Evolutionary conservation across 1,284 basidiomycete genomes (phyloP), one percentile per base, ranked within the genome.

Genomic region (Laetiporus sulphureus): DNA sequence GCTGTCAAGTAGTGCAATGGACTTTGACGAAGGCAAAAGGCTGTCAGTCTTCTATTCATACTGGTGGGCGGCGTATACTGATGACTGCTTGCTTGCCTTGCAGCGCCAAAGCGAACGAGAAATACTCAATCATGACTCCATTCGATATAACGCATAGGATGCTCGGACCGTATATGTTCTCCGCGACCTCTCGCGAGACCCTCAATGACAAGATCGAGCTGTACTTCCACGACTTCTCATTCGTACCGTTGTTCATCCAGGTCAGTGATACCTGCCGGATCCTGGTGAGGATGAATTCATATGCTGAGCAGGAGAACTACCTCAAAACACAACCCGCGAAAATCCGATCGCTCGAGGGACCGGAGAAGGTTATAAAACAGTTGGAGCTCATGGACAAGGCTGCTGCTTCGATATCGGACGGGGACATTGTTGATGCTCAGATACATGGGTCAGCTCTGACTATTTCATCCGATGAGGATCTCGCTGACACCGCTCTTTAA

Each of bases 141-240:
- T 96, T 94, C 64, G 87, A 87, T 45, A 78, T 96, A 40, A 87
- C 84, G 18, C 75, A 80, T 47, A 91, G 90, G 62, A 74, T 99
- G 41, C 74, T 92, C 4, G 88, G 90, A 5, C 93, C 94, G 3
- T 91, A 95, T 55, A 71, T 92, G 49, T 99, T 95, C 64, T 86
- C 88, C 3, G 60, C 75, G 13, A 95, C 87, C 0, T 79, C 83
- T 36, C 76, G 83, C 38, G 83, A 93, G 60, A 84, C 86, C 0
- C 68, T 99, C 6, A 80, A 77, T 36, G 91, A 98, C 54, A 97
- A 97, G 68, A 89, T 96, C 67, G 94, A 98, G 50, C 65, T 91
- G 47, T 99, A 98, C 65, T 99, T 98, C 66, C 92, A 97, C 47
- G 96, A 99, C 59, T 88, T 91, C 56, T 79, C 83, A 1, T 91